These are phyloP conservation scores for Suillus subaureus DNA, from an alignment of 768 basidiomycete genomes.

Conservation along the genomic window DNA sequence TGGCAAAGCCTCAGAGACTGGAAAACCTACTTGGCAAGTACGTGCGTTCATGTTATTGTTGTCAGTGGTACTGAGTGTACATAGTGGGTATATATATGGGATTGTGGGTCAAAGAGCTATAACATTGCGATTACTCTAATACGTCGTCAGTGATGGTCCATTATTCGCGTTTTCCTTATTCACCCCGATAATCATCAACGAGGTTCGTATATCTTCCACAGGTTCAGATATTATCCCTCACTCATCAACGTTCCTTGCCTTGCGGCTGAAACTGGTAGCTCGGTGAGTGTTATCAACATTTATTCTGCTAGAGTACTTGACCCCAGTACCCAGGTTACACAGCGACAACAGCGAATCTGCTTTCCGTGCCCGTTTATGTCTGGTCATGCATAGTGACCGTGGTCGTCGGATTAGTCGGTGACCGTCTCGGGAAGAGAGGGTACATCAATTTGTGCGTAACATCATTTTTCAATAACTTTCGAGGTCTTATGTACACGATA, in stretches of 20 bases:
- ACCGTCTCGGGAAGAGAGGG: constrained; percentile 56
- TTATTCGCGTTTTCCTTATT: constrained; percentile 57
- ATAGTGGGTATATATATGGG: constrained; percentile 74
- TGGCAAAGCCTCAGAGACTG: constrained; percentile 65
- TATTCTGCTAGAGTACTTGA: not conserved
- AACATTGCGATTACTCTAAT: constrained; percentile 6
- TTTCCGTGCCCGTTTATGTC: constrained; percentile 77
- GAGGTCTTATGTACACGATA: not conserved
- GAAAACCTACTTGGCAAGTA: constrained; percentile 76
- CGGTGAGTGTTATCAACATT: not conserved
- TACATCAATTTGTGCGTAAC: constrained; percentile 59
- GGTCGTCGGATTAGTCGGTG: constrained; percentile 61
- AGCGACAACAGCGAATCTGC: constrained; percentile 68
- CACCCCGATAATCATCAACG: constrained; percentile 46
- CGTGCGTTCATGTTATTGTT: constrained; percentile 23
- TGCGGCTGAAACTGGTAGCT: not conserved
- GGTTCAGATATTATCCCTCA: not conserved
- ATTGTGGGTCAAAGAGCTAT: constrained; percentile 47
- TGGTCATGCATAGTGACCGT: constrained; percentile 73
- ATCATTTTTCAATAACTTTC: constrained; percentile 1
- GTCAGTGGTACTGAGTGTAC: constrained; percentile 4
- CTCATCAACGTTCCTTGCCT: not conserved
- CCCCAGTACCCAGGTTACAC: constrained; percentile 45
- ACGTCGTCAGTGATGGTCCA: constrained; percentile 45
- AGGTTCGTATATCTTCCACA: constrained; percentile 40